Evolutionary conservation across 2,329 filamentous ascomycete genomes (phyloP).

Genomic region (Penicillium sp.): DNA sequence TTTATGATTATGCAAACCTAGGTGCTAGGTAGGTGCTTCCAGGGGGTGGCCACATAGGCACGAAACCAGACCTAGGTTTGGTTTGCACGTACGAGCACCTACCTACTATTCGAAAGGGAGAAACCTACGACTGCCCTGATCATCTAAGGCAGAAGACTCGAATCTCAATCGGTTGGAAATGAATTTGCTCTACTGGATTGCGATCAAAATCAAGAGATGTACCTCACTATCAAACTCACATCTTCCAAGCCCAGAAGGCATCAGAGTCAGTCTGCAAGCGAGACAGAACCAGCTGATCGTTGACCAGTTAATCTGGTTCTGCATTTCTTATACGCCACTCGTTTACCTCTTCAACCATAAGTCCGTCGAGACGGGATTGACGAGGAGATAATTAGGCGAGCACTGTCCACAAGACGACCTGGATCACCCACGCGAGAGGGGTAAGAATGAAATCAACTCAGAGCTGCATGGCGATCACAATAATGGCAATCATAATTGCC

Average conservation of each 20-base stretch:
- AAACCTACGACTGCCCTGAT: too few species aligned
- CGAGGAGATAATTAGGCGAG: constrained; percentile 85
- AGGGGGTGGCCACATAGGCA: too few species aligned
- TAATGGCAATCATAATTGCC: too few species aligned
- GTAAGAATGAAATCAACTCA: neutral
- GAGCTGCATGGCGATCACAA: too few species aligned
- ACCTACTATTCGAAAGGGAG: too few species aligned
- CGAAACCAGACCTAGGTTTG: too few species aligned
- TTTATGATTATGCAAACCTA: too few species aligned
- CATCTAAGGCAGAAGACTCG: too few species aligned
- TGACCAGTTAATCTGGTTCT: constrained; percentile 23
- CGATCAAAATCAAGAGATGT: constrained; percentile 25
- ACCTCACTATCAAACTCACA: constrained; percentile 47
- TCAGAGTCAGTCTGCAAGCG: constrained; percentile 47
- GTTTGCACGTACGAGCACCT: too few species aligned
- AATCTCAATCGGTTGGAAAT: too few species aligned
- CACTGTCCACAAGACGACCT: neutral
- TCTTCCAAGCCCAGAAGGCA: constrained; percentile 32
- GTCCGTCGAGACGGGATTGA: constrained; percentile 42
- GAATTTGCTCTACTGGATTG: too few species aligned
- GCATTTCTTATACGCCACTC: constrained; percentile 79
- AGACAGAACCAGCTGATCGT: constrained; percentile 32
- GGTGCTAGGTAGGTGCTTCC: too few species aligned
- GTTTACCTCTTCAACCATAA: constrained; percentile 86
- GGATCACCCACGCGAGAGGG: neutral